A percentile compares a stretch with the other conserved stretches of the same genome.
phyloP scores from a whole-genome alignment of 192 early-diverging fungal species.

The Backusella psychrophila region DNA sequence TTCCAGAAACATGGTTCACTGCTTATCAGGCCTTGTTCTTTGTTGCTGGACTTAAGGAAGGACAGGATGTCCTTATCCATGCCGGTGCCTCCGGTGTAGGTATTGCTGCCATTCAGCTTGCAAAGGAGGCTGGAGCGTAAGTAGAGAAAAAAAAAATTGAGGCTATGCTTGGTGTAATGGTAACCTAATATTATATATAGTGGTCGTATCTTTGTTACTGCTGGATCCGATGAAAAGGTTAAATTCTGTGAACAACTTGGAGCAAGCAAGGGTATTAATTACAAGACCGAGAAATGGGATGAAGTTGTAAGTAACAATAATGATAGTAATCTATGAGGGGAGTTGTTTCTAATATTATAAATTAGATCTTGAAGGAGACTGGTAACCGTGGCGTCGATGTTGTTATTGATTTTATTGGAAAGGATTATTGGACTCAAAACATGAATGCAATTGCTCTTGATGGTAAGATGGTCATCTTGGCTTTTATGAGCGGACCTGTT shows the following conservation, averaged over 20 bases:
- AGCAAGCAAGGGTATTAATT: constrained; percentile 76
- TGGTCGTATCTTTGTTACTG: constrained; percentile 67
- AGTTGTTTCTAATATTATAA: neutral
- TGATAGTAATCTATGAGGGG: too few species aligned
- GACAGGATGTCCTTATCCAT: constrained; percentile 75
- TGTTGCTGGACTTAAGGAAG: constrained; percentile 52
- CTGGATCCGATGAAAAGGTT: constrained; percentile 62
- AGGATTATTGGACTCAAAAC: constrained; percentile 52
- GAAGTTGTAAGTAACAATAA: constrained; percentile 33
- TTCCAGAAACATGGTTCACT: constrained; percentile 81
- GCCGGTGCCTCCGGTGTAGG: constrained; percentile 79
- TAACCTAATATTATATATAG: constrained; percentile 14
- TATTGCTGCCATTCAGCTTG: constrained; percentile 78
- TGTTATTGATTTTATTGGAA: constrained; percentile 72
- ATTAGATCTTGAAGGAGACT: constrained; percentile 52
- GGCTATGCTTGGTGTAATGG: neutral
- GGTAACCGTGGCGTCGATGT: constrained; percentile 67
- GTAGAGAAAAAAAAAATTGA: constrained; percentile 1
- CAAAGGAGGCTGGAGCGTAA: constrained; percentile 57
- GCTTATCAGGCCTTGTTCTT: constrained; percentile 70
- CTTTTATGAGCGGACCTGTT: constrained; percentile 56
- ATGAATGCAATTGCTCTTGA: constrained; percentile 58
- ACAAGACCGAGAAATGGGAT: constrained; percentile 65
- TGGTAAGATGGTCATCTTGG: constrained; percentile 75
- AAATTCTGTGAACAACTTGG: constrained; percentile 63